Evolutionary conservation across 352 stramenopile genomes (phyloP), one percentile per base, ranked within the genome.

Genomic region (Phytophthora kernoviae): DNA sequence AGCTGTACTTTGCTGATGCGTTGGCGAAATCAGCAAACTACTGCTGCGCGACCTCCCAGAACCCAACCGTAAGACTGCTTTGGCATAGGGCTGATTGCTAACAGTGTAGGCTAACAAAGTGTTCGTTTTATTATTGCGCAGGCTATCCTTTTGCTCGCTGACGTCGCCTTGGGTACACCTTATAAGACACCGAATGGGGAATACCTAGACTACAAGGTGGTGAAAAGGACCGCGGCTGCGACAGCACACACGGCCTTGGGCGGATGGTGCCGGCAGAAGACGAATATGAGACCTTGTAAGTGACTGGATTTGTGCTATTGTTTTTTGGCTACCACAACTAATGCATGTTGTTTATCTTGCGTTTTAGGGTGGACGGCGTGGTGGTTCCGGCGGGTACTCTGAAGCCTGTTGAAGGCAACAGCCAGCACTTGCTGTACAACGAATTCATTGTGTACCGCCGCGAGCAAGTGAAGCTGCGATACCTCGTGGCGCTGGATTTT

Each of bases 1-100:
- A 81, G 72, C 55, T 93, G 14, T 93, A 93, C 68, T 92, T 91
- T 56, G 77, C 84, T 1, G 82, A 93, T 54, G 64, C 66, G 1
- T 48, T 79, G 33, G 72, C 62, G 21, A 92, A 93, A 50, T 82
- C 68, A 5, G 51, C 71, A 5, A 61, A 65, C 34, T 92, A 91
- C 39, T 93, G 84, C 58, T 81, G 75, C 39, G 43, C 52, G 9
- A 63, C 70, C 9, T 17, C 40, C 17, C 27, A 17, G 22, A 72
- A 70, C 49, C 65, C 68, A 41, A 76, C 61, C n/a, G 59, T 65
- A 49, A n/a, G 37, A 26, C 21, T 34, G 14, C 4, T 14, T 14
- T 27, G 6, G n/a, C 15, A 10, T 17, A n/a, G 18, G 32, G n/a
- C 27, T 24, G 18, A 5, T 44, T 17, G 20, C 40, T 11, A 49